Percentiles rank a stretch among this genome's conserved stretches.
Evolutionary conservation across 2,329 filamentous ascomycete genomes (phyloP).

Genomic region (Pseudocercospora ulei): DNA sequence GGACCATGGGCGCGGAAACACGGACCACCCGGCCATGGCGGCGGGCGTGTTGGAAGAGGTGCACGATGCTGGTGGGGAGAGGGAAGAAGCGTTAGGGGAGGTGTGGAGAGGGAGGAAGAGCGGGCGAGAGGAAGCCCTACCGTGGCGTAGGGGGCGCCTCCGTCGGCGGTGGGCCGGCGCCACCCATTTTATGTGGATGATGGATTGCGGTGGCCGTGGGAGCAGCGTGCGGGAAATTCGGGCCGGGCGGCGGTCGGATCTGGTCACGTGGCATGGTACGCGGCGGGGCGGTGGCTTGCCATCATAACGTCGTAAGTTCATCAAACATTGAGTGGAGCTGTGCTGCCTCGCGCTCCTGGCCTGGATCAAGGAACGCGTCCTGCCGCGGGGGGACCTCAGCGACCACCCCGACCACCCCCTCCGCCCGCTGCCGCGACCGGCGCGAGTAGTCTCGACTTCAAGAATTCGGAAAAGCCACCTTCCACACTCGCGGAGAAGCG

Average conservation of each 20-base stretch:
- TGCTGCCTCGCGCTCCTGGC: too few species aligned
- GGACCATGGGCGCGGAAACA: slow-evolving; percentile 14
- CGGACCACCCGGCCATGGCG: slow-evolving; percentile 42
- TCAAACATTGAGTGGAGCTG: too few species aligned
- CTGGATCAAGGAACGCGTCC: too few species aligned
- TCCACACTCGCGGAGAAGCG: slow-evolving; percentile 54
- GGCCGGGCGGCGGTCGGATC: background rate
- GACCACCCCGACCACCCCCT: background rate
- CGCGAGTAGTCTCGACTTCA: slow-evolving; percentile 31
- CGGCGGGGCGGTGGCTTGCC: too few species aligned
- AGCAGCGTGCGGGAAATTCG: background rate
- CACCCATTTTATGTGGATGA: too few species aligned
- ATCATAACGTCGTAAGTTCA: too few species aligned
- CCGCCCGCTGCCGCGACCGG: slow-evolving; percentile 1
- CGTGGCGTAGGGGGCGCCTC: slow-evolving; percentile 1
- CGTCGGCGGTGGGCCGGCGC: background rate
- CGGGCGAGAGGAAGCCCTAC: background rate
- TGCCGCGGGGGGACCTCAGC: background rate
- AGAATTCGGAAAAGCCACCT: slow-evolving; percentile 47
- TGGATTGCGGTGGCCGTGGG: background rate
- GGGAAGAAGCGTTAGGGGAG: background rate
- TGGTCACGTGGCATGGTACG: background rate
- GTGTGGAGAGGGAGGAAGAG: background rate
- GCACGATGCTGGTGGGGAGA: slow-evolving; percentile 16
- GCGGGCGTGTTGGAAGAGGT: slow-evolving; percentile 50